phyloP scores from a whole-genome alignment of 805 yeast species.

The Maudiozyma saulgeensis region DNA sequence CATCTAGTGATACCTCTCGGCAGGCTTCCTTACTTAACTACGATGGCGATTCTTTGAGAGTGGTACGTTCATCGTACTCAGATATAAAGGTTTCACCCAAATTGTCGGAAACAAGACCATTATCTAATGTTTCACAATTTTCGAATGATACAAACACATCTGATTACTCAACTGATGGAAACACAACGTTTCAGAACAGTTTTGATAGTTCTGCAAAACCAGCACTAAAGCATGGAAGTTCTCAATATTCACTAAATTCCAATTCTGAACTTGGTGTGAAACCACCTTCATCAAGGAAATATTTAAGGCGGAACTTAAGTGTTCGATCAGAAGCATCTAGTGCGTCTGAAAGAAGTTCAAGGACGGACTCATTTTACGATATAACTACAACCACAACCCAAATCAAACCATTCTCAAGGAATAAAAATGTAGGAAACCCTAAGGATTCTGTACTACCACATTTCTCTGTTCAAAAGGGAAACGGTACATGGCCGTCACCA shows the following conservation, averaged over 20 bases:
- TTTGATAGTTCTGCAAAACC: slow-evolving; percentile 2
- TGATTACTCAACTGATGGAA: slow-evolving; percentile 39
- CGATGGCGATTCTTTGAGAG: slow-evolving; percentile 14
- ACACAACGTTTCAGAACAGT: slow-evolving; percentile 6
- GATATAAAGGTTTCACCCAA: slow-evolving; percentile 10
- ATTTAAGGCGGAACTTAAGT: slow-evolving; percentile 29
- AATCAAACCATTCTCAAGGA: slow-evolving; percentile 5
- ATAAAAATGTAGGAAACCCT: slow-evolving; percentile 7
- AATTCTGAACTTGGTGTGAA: slow-evolving; percentile 4
- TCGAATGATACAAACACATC: slow-evolving; percentile 41
- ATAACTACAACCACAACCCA: slow-evolving; percentile 28
- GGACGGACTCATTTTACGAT: slow-evolving; percentile 34
- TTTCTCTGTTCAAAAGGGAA: slow-evolving; percentile 13
- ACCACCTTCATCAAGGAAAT: slow-evolving; percentile 7
- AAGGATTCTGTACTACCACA: slow-evolving; percentile 18
- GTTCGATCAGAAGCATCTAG: slow-evolving; percentile 32
- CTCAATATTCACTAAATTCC: slow-evolving; percentile 14
- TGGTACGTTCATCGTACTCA: slow-evolving; percentile 6
- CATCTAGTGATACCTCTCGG: slow-evolving; percentile 22
- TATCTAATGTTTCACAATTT: slow-evolving; percentile 43
- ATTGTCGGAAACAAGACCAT: slow-evolving; percentile 33
- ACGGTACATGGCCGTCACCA: slow-evolving; percentile 7
- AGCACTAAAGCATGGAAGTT: slow-evolving; percentile 2
- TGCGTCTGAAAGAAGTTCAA: slow-evolving; percentile 32
- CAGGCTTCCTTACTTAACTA: slow-evolving; percentile 25